A percentile compares a stretch with the other conserved stretches of the same genome.
These are phyloP conservation scores for Pterocarpus santalinus DNA, from an alignment of 306 rosid genomes.

Conservation along the genomic window DNA sequence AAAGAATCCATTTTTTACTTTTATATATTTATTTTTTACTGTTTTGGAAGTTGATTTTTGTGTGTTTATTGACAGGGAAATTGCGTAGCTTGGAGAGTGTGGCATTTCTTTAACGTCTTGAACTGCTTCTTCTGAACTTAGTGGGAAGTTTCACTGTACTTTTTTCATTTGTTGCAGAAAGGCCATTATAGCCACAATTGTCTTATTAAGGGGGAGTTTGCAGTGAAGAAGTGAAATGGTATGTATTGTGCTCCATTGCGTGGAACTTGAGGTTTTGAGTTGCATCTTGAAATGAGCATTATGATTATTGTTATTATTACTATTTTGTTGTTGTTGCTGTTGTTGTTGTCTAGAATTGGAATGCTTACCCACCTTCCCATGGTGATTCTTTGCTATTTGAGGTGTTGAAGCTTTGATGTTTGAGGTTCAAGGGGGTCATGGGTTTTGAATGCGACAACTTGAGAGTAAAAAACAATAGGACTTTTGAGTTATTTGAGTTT, in stretches of 20 bases:
- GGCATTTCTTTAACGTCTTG: slow-evolving; percentile 8
- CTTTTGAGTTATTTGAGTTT: slow-evolving; percentile 5
- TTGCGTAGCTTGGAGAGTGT: slow-evolving; percentile 3
- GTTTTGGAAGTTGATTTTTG: slow-evolving; percentile 18
- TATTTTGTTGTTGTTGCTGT: too few relatives aligned
- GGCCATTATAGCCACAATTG: slow-evolving; percentile 12
- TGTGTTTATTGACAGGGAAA: slow-evolving; percentile 47
- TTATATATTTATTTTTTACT: not conserved
- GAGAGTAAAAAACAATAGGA: slow-evolving; percentile 6
- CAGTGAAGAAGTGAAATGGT: slow-evolving; percentile 59
- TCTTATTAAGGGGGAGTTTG: slow-evolving; percentile 31
- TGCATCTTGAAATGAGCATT: slow-evolving; percentile 36
- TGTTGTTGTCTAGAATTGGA: not conserved
- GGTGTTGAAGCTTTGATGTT: not conserved
- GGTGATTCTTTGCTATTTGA: not conserved
- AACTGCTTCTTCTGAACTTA: slow-evolving; percentile 17
- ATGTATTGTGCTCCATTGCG: slow-evolving; percentile 44
- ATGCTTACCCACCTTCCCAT: not conserved
- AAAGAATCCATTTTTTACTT: not conserved
- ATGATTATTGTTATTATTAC: not conserved
- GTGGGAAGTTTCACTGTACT: slow-evolving; percentile 7
- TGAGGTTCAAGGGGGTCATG: slow-evolving; percentile 27
- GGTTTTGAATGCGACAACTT: slow-evolving; percentile 6
- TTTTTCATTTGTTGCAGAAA: not conserved
- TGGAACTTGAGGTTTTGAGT: slow-evolving; percentile 32